Evolutionary conservation across 306 rosid species (phyloP).

Genomic region (Nissolia schottii): DNA sequence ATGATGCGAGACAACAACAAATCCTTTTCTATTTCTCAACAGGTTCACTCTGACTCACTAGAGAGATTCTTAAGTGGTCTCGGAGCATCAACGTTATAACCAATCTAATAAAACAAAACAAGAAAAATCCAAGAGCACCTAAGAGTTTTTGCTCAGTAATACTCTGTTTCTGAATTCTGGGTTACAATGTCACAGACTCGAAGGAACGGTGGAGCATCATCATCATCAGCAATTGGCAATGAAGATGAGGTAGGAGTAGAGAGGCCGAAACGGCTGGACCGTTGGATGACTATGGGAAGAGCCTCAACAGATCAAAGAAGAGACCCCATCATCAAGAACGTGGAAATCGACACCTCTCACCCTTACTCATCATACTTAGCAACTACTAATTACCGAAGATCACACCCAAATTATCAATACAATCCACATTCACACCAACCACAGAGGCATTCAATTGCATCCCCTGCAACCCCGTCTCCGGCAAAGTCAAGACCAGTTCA

Average conservation of each 20-base stretch:
- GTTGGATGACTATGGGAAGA: slow-evolving; percentile 79
- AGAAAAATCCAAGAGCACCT: no score
- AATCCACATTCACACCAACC: slow-evolving; percentile 60
- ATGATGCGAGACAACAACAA: slow-evolving; percentile 80
- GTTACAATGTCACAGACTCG: slow-evolving; percentile 40
- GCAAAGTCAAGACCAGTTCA: slow-evolving; percentile 64
- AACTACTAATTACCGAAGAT: slow-evolving; percentile 59
- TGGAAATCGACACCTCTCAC: slow-evolving; percentile 84
- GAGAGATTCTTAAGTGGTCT: no score
- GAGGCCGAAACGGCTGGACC: slow-evolving; percentile 72
- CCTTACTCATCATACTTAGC: slow-evolving; percentile 71
- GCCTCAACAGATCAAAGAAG: slow-evolving; percentile 92
- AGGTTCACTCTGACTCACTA: no score
- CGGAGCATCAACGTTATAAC: no score
- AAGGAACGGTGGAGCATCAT: slow-evolving; percentile 66
- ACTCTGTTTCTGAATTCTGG: neutral
- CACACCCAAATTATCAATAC: slow-evolving; percentile 60
- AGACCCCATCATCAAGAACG: slow-evolving; percentile 71
- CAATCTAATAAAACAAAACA: no score
- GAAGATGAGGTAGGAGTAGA: slow-evolving; percentile 77
- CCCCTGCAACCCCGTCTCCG: slow-evolving; percentile 58
- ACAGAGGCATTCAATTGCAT: slow-evolving; percentile 61
- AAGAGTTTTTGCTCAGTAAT: no score
- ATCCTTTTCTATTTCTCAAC: slow-evolving; percentile 71
- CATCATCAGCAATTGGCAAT: slow-evolving; percentile 79